Evolutionary conservation across 2,329 filamentous ascomycete genomes (phyloP).

Genomic region (Penicillium sp.): DNA sequence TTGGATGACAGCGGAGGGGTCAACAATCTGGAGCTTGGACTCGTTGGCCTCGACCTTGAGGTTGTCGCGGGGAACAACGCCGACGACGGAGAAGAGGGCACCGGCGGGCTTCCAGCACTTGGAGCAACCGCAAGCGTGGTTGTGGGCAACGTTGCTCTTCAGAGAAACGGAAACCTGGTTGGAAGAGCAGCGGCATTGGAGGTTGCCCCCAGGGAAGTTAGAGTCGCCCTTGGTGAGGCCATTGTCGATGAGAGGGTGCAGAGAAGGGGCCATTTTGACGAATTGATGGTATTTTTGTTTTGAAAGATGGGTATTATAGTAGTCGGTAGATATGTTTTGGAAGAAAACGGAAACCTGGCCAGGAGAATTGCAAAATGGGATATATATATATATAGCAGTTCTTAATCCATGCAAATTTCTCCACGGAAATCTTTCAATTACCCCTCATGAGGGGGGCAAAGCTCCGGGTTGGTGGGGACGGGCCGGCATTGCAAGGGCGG

Average conservation of each 20-base stretch:
- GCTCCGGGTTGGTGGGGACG: background rate
- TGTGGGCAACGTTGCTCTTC: slow-evolving; percentile 64
- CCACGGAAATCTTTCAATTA: background rate
- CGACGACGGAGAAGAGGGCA: slow-evolving; percentile 67
- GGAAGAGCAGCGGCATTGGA: slow-evolving; percentile 63
- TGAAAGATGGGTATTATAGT: too few relatives aligned
- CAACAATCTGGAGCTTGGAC: slow-evolving; percentile 62
- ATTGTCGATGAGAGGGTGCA: slow-evolving; percentile 68
- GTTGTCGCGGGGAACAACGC: slow-evolving; percentile 61
- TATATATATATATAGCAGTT: slow-evolving; percentile 8
- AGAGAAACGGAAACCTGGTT: slow-evolving; percentile 64
- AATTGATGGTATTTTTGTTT: slow-evolving; percentile 9
- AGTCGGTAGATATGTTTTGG: background rate
- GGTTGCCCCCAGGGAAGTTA: slow-evolving; percentile 63
- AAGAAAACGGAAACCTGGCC: background rate
- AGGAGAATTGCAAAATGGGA: background rate
- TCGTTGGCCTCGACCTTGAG: slow-evolving; percentile 62
- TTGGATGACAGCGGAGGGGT: slow-evolving; percentile 61
- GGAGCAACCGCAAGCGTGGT: slow-evolving; percentile 73
- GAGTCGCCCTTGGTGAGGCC: slow-evolving; percentile 61
- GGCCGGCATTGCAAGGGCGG: background rate
- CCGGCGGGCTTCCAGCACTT: slow-evolving; percentile 73
- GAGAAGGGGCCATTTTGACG: slow-evolving; percentile 39
- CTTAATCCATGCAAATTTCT: background rate
- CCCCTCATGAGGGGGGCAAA: slow-evolving; percentile 20